A percentile compares a stretch with the other conserved stretches of the same genome.
Conservation (phyloP, 805 yeast genomes). For the Wickerhamiella azymoides region DNA sequence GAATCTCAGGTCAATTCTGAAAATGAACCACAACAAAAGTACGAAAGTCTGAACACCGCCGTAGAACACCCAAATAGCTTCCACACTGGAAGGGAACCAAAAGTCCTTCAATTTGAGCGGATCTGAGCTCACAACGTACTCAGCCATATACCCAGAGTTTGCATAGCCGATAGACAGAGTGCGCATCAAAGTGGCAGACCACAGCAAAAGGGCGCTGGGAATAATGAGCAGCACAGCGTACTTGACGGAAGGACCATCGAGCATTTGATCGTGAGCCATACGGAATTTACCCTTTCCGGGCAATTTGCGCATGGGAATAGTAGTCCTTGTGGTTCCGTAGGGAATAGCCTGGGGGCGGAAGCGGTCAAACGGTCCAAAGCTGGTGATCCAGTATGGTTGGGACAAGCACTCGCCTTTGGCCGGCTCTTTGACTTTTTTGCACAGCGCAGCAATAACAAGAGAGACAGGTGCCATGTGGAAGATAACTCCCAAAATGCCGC, state of each 20-base stretch:
- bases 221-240: background rate
- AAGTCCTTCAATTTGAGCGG: background rate
- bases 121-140: background rate
- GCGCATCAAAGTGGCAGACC: background rate
- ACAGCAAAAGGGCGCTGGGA: background rate
- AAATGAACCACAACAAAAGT: background rate
- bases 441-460: background rate
- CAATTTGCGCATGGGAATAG: background rate
- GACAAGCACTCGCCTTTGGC: background rate
- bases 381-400: constrained; percentile 1
- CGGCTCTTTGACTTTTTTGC: background rate
- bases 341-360: background rate
- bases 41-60: background rate
- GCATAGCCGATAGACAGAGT: background rate
- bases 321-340: background rate
- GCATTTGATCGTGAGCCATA: background rate
- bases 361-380: background rate
- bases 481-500: background rate
- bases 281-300: background rate
- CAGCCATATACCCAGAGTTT: background rate
- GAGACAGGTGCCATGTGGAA: background rate
- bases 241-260: background rate
- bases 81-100: background rate
- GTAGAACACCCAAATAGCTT: constrained; percentile 2
- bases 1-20: constrained; percentile 1